A percentile compares a stretch with the other conserved stretches of the same genome.
Conservation (phyloP, 768 basidiomycete species). For the Tricholoma furcatifolium region DNA sequence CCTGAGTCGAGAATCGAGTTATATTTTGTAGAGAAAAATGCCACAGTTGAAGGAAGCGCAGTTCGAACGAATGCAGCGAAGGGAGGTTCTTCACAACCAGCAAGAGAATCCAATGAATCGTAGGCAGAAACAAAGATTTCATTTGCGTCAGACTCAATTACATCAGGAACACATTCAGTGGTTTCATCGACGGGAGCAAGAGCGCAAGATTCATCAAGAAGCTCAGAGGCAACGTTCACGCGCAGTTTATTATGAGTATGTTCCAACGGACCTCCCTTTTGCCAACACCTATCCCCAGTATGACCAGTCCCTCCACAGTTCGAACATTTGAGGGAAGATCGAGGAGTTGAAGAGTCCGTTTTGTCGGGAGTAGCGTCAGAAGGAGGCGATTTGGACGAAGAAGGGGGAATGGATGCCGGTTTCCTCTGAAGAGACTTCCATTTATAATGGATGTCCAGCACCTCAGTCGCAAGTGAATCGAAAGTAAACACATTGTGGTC, state of each 20-base stretch:
- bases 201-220: background rate
- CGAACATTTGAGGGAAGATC: too few relatives aligned
- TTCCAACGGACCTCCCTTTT: too few relatives aligned
- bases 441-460: too few relatives aligned
- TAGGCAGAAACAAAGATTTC: too few relatives aligned
- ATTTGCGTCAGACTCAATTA: background rate
- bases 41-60: background rate
- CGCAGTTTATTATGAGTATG: background rate
- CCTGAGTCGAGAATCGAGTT: too few relatives aligned
- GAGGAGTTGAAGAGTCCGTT: background rate
- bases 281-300: too few relatives aligned
- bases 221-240: background rate
- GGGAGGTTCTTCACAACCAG: background rate
- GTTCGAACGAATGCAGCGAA: background rate
- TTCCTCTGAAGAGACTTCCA: too few relatives aligned
- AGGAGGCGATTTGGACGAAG: background rate
- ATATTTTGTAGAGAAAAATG: too few relatives aligned
- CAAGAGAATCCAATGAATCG: background rate
- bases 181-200: too few relatives aligned
- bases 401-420: background rate
- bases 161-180: too few relatives aligned
- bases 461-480: background rate
- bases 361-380: background rate
- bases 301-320: too few relatives aligned
- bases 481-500: background rate